These are phyloP conservation scores for Acer saccharum DNA, from an alignment of 345 rosid species.

Conservation along the genomic window DNA sequence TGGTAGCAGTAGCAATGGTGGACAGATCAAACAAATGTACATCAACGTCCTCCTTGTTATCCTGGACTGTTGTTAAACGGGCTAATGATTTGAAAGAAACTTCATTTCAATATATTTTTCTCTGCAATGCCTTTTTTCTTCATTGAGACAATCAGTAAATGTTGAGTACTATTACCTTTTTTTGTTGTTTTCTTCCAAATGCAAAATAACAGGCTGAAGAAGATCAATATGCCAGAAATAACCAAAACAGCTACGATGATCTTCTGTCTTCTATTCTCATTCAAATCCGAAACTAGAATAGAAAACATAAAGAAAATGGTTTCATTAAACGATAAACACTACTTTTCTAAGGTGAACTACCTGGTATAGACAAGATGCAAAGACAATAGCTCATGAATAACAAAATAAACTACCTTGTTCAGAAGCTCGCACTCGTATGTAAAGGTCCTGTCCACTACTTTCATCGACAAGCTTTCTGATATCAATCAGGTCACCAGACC, in stretches of 20 bases:
- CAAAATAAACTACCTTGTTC: constrained; percentile 25
- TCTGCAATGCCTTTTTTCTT: neutral
- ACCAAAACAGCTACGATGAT: neutral
- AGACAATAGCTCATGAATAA: neutral
- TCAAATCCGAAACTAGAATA: too few relatives aligned
- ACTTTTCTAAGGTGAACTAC: too few relatives aligned
- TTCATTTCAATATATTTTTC: neutral
- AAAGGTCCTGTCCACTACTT: constrained; percentile 12
- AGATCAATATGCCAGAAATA: neutral
- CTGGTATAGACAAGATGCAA: too few relatives aligned
- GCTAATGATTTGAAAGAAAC: neutral
- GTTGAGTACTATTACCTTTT: neutral
- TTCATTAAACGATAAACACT: too few relatives aligned
- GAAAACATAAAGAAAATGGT: too few relatives aligned
- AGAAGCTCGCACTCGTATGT: constrained; percentile 25
- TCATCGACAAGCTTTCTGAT: neutral
- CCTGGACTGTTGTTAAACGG: neutral
- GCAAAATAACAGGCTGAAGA: neutral
- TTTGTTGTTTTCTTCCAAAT: constrained; percentile 2
- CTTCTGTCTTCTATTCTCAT: too few relatives aligned
- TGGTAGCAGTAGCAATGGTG: constrained; percentile 29
- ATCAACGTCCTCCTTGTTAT: constrained; percentile 20
- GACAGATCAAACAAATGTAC: constrained; percentile 28
- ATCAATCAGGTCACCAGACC: constrained; percentile 37
- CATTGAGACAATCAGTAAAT: neutral